phyloP scores from a whole-genome alignment of 768 basidiomycete genomes.

The Tephrocybe sp. region DNA sequence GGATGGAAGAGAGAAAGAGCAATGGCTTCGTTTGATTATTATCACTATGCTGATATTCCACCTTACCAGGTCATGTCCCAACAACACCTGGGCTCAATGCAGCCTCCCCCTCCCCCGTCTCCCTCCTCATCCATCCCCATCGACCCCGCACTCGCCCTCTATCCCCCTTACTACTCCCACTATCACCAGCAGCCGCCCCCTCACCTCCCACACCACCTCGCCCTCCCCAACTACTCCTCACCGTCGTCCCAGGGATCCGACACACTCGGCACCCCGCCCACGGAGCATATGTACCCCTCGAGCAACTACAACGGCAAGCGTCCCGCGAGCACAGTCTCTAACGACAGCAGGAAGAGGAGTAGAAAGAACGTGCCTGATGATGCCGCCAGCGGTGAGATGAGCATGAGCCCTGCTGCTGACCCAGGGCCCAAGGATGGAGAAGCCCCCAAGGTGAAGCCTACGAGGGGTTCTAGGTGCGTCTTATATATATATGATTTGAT shows the following conservation, averaged over 20 bases:
- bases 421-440: conserved; percentile 67
- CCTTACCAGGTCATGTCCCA: too few relatives aligned
- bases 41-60: too few relatives aligned
- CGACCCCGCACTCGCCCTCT: conserved; percentile 70
- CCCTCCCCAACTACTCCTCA: conserved; percentile 65
- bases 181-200: conserved; percentile 58
- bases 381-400: conserved; percentile 30
- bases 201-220: conserved; percentile 54
- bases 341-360: conserved; percentile 57
- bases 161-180: conserved; percentile 63
- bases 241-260: conserved; percentile 83
- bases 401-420: conserved; percentile 49
- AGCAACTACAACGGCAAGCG: conserved; percentile 66
- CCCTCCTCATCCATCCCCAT: conserved; percentile 54
- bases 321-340: conserved; percentile 51
- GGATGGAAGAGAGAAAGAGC: too few relatives aligned
- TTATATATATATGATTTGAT: too few relatives aligned
- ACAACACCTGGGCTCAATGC: conserved; percentile 42
- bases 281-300: conserved; percentile 57
- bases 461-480: conserved; percentile 78
- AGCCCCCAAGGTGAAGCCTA: conserved; percentile 83
- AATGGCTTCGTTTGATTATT: too few relatives aligned
- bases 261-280: conserved; percentile 70
- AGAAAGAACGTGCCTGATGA: conserved; percentile 70
- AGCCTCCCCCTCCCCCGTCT: conserved; percentile 42